These are phyloP conservation scores for Aureobasidium sp. DNA, from an alignment of 2,329 filamentous ascomycete genomes.

Conservation along the genomic window DNA sequence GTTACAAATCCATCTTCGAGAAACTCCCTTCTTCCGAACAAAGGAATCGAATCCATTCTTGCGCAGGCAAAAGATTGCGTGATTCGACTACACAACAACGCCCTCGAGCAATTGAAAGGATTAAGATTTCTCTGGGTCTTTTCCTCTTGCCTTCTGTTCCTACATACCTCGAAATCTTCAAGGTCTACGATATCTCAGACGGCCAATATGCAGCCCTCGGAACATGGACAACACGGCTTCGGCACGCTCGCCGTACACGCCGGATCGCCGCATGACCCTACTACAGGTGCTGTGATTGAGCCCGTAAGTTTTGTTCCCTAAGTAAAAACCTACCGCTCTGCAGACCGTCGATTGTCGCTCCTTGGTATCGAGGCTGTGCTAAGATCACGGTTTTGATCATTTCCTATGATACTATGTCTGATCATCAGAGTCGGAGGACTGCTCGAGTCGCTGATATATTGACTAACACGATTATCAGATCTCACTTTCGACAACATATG, in stretches of 20 bases:
- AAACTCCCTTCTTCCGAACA: background rate
- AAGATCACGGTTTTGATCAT: background rate
- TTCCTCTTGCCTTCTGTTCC: background rate
- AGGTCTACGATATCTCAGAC: background rate
- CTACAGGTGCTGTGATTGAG: conserved; percentile 92
- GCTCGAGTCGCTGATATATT: background rate
- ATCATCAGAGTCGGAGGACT: background rate
- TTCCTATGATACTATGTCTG: background rate
- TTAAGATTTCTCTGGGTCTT: background rate
- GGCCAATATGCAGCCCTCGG: conserved; percentile 3
- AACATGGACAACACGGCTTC: conserved; percentile 58
- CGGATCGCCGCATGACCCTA: conserved; percentile 80
- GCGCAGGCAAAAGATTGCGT: conserved; percentile 3
- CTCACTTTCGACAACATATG: conserved; percentile 92
- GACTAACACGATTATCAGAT: conserved; percentile 47
- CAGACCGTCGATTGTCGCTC: background rate
- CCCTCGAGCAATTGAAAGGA: background rate
- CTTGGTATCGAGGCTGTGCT: background rate
- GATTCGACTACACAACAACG: conserved; percentile 8
- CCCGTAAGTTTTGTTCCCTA: conserved; percentile 40
- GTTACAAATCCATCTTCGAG: conserved; percentile 4
- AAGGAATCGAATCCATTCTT: background rate
- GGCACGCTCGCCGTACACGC: conserved; percentile 94
- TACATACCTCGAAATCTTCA: background rate
- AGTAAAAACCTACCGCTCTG: background rate